Evolutionary conservation across 352 stramenopile species (phyloP).

Genomic region (Phytophthora cryptogea): DNA sequence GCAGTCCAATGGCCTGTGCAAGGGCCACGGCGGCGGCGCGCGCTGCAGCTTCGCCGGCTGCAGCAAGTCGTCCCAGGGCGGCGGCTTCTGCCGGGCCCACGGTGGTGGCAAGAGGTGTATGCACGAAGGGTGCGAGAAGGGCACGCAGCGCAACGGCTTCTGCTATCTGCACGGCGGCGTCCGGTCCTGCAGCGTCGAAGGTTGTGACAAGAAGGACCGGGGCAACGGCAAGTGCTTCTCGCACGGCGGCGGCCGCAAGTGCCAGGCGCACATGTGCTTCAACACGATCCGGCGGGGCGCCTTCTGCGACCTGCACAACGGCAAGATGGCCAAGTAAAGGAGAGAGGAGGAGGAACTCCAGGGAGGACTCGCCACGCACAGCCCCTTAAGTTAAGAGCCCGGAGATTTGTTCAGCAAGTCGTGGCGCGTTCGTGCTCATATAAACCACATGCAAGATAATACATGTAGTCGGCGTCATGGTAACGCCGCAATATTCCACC

Average conservation of each 20-base stretch:
- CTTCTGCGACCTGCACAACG: constrained; percentile 62
- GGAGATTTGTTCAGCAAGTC: constrained; percentile 31
- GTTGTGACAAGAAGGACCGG: constrained; percentile 84
- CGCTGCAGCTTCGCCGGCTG: constrained; percentile 78
- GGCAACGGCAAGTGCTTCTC: constrained; percentile 85
- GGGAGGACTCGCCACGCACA: constrained; percentile 12
- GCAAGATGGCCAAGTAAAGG: constrained; percentile 26
- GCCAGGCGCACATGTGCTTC: constrained; percentile 66
- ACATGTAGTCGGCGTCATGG: constrained; percentile 13
- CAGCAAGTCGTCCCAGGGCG: constrained; percentile 75
- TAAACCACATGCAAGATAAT: constrained; percentile 16
- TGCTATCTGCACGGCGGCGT: constrained; percentile 83
- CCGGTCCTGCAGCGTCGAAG: constrained; percentile 67
- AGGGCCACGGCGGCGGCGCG: constrained; percentile 78
- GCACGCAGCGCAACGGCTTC: constrained; percentile 80
- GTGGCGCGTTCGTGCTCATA: constrained; percentile 20
- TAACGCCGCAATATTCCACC: constrained; percentile 6
- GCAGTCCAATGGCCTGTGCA: constrained; percentile 82
- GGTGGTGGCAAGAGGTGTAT: constrained; percentile 82
- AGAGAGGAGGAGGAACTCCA: constrained; percentile 8
- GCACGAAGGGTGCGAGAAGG: constrained; percentile 75
- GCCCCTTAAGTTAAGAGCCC: constrained; percentile 36
- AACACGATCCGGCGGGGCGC: constrained; percentile 66
- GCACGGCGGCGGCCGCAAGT: constrained; percentile 74
- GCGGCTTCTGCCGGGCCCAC: constrained; percentile 76